Evolutionary conservation across 2,329 filamentous ascomycete species (phyloP), one percentile per base, ranked within the genome.

Genomic region (Aspergillus texensis): DNA sequence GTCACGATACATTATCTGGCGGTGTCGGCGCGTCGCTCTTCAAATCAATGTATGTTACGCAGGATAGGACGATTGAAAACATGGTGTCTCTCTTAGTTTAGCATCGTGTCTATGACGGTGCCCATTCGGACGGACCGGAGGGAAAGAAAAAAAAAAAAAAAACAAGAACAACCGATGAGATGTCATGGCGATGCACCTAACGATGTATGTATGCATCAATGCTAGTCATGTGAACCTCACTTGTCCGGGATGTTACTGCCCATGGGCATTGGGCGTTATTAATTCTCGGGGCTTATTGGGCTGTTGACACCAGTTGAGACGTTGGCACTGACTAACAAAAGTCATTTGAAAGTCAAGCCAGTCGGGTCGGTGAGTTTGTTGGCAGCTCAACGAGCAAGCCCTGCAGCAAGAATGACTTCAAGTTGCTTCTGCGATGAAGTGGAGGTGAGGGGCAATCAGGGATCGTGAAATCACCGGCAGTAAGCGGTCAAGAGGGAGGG

Each of bases 121-220:
- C 65, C 74, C 75, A 77, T 70, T 76, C 75, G 74, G 75, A 75
- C 65, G 65, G 65, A 65, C 70, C 72, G 75, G 75, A 76, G 68
- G 50, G 46, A 36, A 60, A 28, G 26, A 28, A 28, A 52, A 32
- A 50, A 52, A 43, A 46, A 57, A 36, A n/a, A 45, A 52, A n/a
- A 50, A 54, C 46, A 43, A 48, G 61, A 59, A 36, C 30, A 45
- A 60, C 34, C 34, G 53, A 36, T 58, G 58, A 63, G 58, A 67
- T 66, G 59, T 57, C 62, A 63, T 68, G 26, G 55, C 54, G 21
- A 61, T 56, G 65, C 61, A 50, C 55, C 65, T 50, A 63, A 52
- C 39, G 41, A 54, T 59, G 60, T 59, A 54, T 59, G 60, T 59
- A 65, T 63, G 64, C 53, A 64, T 54, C 48, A 61, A 50, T 62